phyloP scores from a whole-genome alignment of 306 rosid species.

The Vachellia pachyceras region DNA sequence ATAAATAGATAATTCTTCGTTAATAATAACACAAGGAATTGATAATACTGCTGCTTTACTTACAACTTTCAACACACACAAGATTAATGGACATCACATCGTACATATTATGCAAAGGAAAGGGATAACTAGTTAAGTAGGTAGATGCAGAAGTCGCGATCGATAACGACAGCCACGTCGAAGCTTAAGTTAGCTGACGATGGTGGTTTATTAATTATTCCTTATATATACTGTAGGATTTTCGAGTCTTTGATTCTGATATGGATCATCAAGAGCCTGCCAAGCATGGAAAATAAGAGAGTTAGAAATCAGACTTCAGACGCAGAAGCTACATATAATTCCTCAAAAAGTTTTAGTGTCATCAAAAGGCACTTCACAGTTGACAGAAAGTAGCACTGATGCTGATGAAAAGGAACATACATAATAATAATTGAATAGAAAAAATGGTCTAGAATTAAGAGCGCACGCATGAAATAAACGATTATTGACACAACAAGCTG shows the following conservation, averaged over 20 bases:
- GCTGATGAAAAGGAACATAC: conserved; percentile 28
- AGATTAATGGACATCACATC: conserved; percentile 22
- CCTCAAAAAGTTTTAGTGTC: conserved; percentile 7
- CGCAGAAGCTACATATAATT: background rate
- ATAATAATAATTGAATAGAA: background rate
- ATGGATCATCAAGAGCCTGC: conserved; percentile 53
- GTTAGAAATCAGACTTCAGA: conserved; percentile 12
- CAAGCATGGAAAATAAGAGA: conserved; percentile 7
- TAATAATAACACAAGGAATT: background rate
- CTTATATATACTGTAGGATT: background rate
- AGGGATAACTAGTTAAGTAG: background rate
- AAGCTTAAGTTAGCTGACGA: conserved; percentile 7
- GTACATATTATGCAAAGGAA: conserved; percentile 6
- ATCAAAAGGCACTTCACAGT: background rate
- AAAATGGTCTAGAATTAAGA: conserved; percentile 2
- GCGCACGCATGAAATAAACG: background rate
- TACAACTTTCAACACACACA: conserved; percentile 20
- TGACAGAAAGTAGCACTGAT: conserved; percentile 28
- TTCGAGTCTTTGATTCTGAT: conserved; percentile 31
- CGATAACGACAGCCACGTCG: conserved; percentile 4
- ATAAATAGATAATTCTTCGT: conserved; percentile 27
- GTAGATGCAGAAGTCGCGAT: conserved; percentile 1
- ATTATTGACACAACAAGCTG: conserved; percentile 18
- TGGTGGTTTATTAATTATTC: conserved; percentile 28
- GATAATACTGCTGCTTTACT: conserved; percentile 18